These are phyloP conservation scores for Santalum album DNA, from an alignment of 164 flowering plant genomes.

Conservation along the genomic window DNA sequence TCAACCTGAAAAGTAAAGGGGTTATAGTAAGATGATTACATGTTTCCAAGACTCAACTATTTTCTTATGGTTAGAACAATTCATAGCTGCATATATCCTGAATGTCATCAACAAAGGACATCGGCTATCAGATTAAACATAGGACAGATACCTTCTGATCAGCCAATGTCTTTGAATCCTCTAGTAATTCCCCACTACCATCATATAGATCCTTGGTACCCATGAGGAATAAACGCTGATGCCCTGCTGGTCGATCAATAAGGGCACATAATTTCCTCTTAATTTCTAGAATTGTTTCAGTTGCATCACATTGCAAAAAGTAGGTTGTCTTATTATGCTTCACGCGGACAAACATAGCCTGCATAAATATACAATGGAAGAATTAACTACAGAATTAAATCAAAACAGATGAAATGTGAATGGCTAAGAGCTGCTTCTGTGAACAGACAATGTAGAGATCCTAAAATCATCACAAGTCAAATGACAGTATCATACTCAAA, in stretches of 20 bases:
- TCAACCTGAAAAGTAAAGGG: slow-evolving; percentile 61
- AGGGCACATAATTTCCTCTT: slow-evolving; percentile 69
- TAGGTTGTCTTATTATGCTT: slow-evolving; percentile 87
- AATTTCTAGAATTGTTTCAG: slow-evolving; percentile 61
- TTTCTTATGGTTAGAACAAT: too few species aligned
- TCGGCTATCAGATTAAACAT: neutral
- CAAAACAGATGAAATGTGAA: too few species aligned
- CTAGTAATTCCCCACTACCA: slow-evolving; percentile 47
- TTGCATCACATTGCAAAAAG: slow-evolving; percentile 87
- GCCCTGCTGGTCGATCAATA: slow-evolving; percentile 59
- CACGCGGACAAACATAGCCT: slow-evolving; percentile 96
- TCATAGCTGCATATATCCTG: too few species aligned
- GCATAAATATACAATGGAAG: slow-evolving; percentile 7
- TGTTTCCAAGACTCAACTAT: too few species aligned
- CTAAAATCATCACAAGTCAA: too few species aligned
- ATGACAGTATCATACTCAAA: too few species aligned
- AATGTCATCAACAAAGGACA: neutral
- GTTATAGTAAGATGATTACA: neutral
- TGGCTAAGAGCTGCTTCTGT: too few species aligned
- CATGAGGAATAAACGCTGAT: slow-evolving; percentile 63
- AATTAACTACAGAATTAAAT: neutral
- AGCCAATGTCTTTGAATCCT: slow-evolving; percentile 82
- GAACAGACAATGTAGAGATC: too few species aligned
- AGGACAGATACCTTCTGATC: slow-evolving; percentile 62
- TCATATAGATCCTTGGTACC: slow-evolving; percentile 2